Percentiles rank a stretch among this genome's conserved stretches.
Evolutionary conservation across 2,329 filamentous ascomycete genomes (phyloP).

Genomic region (Monilinia aucupariae): DNA sequence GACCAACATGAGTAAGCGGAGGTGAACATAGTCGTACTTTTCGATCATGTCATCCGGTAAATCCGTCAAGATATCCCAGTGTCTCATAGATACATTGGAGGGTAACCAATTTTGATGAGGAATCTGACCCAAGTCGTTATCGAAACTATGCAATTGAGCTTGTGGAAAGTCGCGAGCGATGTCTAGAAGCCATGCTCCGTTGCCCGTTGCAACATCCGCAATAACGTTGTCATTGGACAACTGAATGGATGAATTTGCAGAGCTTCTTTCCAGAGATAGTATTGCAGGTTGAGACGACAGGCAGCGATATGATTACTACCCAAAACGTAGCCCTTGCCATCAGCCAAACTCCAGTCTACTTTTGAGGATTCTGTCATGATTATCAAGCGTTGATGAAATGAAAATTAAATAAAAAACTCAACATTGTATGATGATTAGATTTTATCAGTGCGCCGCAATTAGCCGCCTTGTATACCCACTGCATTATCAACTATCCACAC

Average conservation of each 20-base stretch:
- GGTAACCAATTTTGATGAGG: not conserved
- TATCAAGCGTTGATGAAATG: not conserved
- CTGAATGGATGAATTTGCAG: not conserved
- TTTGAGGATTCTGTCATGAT: not conserved
- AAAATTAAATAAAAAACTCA: too few species aligned
- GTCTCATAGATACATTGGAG: not conserved
- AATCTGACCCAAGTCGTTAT: not conserved
- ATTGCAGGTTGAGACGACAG: not conserved
- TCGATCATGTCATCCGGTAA: not conserved
- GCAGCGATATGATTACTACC: not conserved
- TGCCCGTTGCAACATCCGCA: constrained; percentile 9
- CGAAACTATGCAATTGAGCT: not conserved
- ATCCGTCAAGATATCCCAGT: constrained; percentile 3
- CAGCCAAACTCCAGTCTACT: constrained; percentile 5
- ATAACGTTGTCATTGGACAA: not conserved
- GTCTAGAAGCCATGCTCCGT: constrained; percentile 8
- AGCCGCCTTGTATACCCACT: too few species aligned
- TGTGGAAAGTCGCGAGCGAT: not conserved
- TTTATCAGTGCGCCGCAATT: not conserved
- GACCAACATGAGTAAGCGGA: constrained; percentile 1
- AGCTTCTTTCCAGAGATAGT: constrained; percentile 8
- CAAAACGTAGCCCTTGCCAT: not conserved
- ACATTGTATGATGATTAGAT: not conserved
- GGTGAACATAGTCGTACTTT: not conserved
- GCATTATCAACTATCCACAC: too few species aligned